Evolutionary conservation across 208 protist genomes (phyloP).

Genomic region (Trichomonas vaginalis): DNA sequence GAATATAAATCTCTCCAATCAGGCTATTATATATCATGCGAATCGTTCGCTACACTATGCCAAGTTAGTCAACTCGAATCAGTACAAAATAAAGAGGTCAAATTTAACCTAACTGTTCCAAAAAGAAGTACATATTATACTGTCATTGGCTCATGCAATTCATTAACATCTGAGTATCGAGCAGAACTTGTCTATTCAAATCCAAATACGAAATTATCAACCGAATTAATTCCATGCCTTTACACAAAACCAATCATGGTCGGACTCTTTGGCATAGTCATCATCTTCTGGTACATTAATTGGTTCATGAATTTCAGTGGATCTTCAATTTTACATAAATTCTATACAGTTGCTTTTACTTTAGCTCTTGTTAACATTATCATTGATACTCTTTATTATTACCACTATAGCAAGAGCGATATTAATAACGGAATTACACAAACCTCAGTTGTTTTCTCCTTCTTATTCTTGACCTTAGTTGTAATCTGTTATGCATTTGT

Average conservation of each 20-base stretch:
- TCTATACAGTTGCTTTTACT: neutral
- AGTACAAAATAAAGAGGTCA: neutral
- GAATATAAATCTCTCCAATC: neutral
- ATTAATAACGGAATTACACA: neutral
- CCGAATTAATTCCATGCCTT: neutral
- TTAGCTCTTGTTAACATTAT: neutral
- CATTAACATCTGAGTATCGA: neutral
- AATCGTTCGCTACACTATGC: no score
- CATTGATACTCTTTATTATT: neutral
- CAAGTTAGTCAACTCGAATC: neutral
- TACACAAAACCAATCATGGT: neutral
- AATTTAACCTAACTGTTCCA: neutral
- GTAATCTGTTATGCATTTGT: neutral
- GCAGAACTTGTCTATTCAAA: neutral
- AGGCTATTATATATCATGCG: no score
- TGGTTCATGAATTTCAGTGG: neutral
- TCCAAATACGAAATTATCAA: neutral
- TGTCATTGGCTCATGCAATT: neutral
- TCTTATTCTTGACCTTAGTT: neutral
- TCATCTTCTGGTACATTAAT: neutral
- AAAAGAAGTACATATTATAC: neutral
- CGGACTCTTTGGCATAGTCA: neutral
- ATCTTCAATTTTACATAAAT: neutral
- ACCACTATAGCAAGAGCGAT: neutral
- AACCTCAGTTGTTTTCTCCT: neutral